Percentiles rank a stretch among this genome's conserved stretches.
phyloP scores from a whole-genome alignment of 2,329 filamentous ascomycete genomes.

The Macrophomina pseudophaseolina region DNA sequence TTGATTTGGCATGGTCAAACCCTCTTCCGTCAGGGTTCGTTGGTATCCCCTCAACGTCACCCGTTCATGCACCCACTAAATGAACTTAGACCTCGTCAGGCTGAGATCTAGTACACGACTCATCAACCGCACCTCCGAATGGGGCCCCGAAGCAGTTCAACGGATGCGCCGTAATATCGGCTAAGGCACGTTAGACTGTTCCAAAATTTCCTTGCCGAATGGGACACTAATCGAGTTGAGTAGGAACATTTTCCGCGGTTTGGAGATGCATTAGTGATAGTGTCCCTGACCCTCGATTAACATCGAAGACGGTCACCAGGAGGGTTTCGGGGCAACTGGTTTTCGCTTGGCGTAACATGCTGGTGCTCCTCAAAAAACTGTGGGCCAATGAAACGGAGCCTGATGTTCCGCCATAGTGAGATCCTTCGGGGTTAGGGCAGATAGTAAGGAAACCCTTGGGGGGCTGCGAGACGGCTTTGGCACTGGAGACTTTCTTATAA shows the following conservation, averaged over 20 bases:
- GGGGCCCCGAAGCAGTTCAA: neutral
- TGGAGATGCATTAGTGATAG: neutral
- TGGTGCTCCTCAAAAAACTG: neutral
- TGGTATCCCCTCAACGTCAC: neutral
- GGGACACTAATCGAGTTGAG: neutral
- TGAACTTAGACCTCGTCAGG: neutral
- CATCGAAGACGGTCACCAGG: neutral
- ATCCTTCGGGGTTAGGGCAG: no score
- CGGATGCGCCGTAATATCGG: neutral
- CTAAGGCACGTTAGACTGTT: neutral
- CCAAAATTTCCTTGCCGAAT: neutral
- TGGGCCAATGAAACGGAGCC: neutral
- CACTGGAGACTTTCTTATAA: no score
- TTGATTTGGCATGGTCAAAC: neutral
- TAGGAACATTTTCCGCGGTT: neutral
- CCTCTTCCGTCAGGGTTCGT: neutral
- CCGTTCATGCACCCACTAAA: neutral
- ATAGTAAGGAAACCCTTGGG: no score
- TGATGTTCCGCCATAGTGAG: neutral
- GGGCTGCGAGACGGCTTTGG: no score
- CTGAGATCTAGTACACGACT: neutral
- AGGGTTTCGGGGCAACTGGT: neutral
- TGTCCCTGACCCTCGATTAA: neutral
- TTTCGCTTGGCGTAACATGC: neutral
- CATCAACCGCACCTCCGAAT: neutral